Conservation (phyloP, 106 monocot genomes). For the Platanthera zijinensis region DNA sequence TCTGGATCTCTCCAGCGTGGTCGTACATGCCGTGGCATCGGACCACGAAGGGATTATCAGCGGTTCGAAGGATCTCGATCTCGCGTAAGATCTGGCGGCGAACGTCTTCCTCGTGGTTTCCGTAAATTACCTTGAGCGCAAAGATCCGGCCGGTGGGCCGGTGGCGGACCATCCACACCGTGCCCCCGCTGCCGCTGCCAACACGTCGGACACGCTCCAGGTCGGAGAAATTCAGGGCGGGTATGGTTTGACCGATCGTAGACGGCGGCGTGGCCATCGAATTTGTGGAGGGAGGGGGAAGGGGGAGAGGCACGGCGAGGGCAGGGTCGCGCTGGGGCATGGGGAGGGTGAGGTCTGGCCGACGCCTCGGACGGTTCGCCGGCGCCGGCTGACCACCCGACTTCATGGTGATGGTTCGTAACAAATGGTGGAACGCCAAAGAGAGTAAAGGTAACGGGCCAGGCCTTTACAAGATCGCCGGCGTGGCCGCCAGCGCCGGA, state of each 20-base stretch:
- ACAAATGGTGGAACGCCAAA: no score
- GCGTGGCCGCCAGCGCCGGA: no score
- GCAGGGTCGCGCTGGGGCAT: slow-evolving; percentile 37
- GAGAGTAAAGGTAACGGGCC: no score
- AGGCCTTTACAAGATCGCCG: no score
- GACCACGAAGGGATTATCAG: slow-evolving; percentile 40
- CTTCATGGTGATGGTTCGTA: background rate
- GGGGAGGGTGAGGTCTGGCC: slow-evolving; percentile 28
- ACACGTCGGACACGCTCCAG: slow-evolving; percentile 38
- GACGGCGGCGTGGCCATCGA: slow-evolving; percentile 10
- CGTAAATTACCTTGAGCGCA: slow-evolving; percentile 42
- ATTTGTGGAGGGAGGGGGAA: slow-evolving; percentile 8
- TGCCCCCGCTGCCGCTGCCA: slow-evolving; percentile 37
- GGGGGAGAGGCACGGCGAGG: slow-evolving; percentile 29
- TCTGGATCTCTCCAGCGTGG: slow-evolving; percentile 44
- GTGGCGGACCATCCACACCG: slow-evolving; percentile 44
- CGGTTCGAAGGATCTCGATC: slow-evolving; percentile 48
- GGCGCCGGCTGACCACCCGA: background rate
- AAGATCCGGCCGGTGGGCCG: slow-evolving; percentile 10
- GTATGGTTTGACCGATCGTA: slow-evolving; percentile 2
- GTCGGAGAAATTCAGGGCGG: slow-evolving; percentile 19
- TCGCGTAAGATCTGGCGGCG: slow-evolving; percentile 45
- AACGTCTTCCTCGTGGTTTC: slow-evolving; percentile 32
- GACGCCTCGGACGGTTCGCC: background rate
- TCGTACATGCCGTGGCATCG: slow-evolving; percentile 52